Base-by-base conservation (phyloP, 768 basidiomycete species). In the Phylloporus sp. region DNA sequence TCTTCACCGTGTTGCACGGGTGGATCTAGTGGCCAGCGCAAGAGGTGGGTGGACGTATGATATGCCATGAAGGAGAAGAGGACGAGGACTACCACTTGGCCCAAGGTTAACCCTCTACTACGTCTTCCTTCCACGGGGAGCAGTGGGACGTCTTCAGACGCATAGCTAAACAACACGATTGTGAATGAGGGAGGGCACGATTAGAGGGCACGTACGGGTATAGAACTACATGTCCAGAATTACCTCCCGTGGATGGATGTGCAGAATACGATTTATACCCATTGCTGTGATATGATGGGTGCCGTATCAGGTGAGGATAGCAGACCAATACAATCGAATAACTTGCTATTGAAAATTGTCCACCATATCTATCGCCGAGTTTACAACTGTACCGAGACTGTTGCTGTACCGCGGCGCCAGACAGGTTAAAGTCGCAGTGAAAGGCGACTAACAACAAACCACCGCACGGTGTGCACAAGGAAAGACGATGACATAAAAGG, bases 1-100 rank as follows among this genome's bases (percentile, higher is more conserved):
- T 61, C 63, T 31, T 66, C 60, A 16, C 36, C 53, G 27, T 22
- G 39, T 6, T 48, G n/a, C 28, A 39, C 8, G 12, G 9, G 12
- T n/a, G 40, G 22, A 22, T 24, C 15, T 15, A 13, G 12, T n/a
- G 40, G 40, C 15, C 13, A 27, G 6, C 15, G 24, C 15, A 41
- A 15, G 15, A 41, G 16, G 26, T 41, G 24, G 6, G 40, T 41
- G 24, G 11, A 26, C 8, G 40, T 16, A 26, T 41, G 40, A 24
- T 41, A 41, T 2, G 22, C 24, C 40, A 26, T 26, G 40, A 41
- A 26, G 7, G 40, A 41, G 24, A 26, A n/a, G 23, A 41, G 40
- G 13, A 41, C 10, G 24, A 41, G 40, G n/a, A n/a, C 15, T 4
- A 41, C 6, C 12, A 41, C 2, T 10, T 41, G 40, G 24, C 40